Percentiles rank a stretch among this genome's conserved stretches.
Conservation (phyloP, 2,329 filamentous ascomycete genomes). For the Seiridium unicorne region DNA sequence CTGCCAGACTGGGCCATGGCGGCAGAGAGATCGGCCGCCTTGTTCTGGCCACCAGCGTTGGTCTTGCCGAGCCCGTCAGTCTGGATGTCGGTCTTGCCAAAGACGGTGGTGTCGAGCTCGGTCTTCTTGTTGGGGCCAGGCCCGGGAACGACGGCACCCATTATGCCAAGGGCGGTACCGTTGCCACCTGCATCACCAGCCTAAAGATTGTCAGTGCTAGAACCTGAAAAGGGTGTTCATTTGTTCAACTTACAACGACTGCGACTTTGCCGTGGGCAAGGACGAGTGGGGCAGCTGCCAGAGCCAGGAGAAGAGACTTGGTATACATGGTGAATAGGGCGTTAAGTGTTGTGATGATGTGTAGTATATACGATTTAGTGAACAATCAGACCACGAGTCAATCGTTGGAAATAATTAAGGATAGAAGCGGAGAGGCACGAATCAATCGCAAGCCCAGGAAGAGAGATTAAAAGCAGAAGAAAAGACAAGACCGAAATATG, state of each 20-base stretch:
- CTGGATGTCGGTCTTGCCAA: slow-evolving; percentile 26
- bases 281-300: slow-evolving; percentile 18
- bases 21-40: slow-evolving; percentile 24
- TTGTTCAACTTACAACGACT: slow-evolving; percentile 14
- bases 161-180: slow-evolving; percentile 38
- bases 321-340: not conserved
- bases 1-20: slow-evolving; percentile 34
- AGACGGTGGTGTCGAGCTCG: slow-evolving; percentile 9
- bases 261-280: slow-evolving; percentile 30
- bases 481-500: not conserved
- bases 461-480: not conserved
- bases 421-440: not conserved
- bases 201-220: not conserved
- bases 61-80: slow-evolving; percentile 36
- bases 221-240: not conserved
- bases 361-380: slow-evolving; percentile 5
- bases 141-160: slow-evolving; percentile 4
- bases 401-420: not conserved
- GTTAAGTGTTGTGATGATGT: slow-evolving; percentile 20
- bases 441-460: not conserved
- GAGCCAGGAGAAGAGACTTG: not conserved
- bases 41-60: slow-evolving; percentile 33
- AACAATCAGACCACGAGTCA: not conserved
- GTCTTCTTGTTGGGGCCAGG: slow-evolving; percentile 24
- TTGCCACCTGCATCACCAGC: slow-evolving; percentile 37